Evolutionary conservation across 106 monocot genomes (phyloP).

Genomic region (Dioscorea alata): DNA sequence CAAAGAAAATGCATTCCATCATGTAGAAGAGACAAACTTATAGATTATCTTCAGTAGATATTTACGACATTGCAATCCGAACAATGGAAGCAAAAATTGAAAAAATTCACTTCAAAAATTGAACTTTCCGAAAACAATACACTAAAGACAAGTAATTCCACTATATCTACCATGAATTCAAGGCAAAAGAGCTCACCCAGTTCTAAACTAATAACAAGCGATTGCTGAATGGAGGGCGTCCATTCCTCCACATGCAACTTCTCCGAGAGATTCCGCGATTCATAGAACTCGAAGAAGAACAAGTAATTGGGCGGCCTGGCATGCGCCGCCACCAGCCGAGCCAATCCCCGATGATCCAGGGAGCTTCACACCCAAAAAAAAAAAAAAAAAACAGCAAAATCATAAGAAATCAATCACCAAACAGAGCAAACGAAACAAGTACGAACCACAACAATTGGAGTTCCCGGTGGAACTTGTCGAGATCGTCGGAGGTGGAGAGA

Average conservation of each 20-base stretch:
- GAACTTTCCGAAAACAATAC: too few species aligned
- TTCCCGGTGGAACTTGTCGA: slow-evolving; percentile 89
- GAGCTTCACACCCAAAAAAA: slow-evolving; percentile 25
- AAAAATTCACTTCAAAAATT: too few species aligned
- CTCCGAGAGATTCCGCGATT: slow-evolving; percentile 55
- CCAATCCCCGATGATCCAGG: slow-evolving; percentile 76
- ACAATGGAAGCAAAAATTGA: too few species aligned
- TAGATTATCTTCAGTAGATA: too few species aligned
- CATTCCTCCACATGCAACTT: slow-evolving; percentile 89
- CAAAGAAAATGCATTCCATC: too few species aligned
- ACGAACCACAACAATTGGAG: slow-evolving; percentile 74
- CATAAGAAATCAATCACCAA: neutral
- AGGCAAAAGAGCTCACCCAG: slow-evolving; percentile 34
- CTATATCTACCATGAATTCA: too few species aligned
- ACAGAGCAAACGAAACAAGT: neutral
- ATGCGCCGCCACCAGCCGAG: slow-evolving; percentile 68
- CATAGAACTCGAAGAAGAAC: slow-evolving; percentile 84
- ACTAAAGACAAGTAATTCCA: too few species aligned
- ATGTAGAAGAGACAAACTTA: too few species aligned
- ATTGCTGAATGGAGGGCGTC: slow-evolving; percentile 49
- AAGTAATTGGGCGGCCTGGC: slow-evolving; percentile 86
- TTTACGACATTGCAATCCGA: too few species aligned
- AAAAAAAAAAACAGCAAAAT: slow-evolving; percentile 6
- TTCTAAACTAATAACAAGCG: slow-evolving; percentile 42
- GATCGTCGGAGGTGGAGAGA: slow-evolving; percentile 77